Evolutionary conservation across 352 stramenopile genomes (phyloP).

Genomic region (Phytophthora colocasiae): DNA sequence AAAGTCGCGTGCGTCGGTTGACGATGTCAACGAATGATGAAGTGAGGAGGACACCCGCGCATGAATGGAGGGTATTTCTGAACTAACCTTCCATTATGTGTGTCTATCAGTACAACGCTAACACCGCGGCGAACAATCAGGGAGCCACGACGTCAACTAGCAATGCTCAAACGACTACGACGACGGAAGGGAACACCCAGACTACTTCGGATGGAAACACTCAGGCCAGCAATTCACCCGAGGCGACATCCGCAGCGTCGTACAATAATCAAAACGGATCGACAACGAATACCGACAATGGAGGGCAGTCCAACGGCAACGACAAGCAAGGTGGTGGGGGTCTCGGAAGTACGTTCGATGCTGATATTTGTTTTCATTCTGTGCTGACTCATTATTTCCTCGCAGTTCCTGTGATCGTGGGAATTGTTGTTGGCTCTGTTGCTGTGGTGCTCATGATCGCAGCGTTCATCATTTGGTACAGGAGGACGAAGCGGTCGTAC

Average conservation of each 20-base stretch:
- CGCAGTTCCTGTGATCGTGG: constrained; percentile 40
- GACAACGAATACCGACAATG: constrained; percentile 19
- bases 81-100: constrained; percentile 14
- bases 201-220: constrained; percentile 24
- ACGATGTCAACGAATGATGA: constrained; percentile 25
- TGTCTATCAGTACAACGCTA: constrained; percentile 8
- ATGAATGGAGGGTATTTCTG: not conserved
- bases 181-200: constrained; percentile 22
- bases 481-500: constrained; percentile 32
- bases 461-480: constrained; percentile 55
- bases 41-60: constrained; percentile 21
- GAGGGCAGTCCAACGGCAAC: constrained; percentile 21
- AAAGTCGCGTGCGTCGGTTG: not conserved
- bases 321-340: constrained; percentile 20
- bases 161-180: constrained; percentile 30
- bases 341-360: constrained; percentile 24
- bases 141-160: constrained; percentile 23
- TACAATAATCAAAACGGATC: constrained; percentile 18
- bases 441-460: constrained; percentile 47
- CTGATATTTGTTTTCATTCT: not conserved
- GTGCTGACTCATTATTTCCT: constrained; percentile 8
- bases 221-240: constrained; percentile 19
- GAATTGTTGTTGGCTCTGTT: constrained; percentile 44
- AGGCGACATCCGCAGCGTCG: constrained; percentile 23
- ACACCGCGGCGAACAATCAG: constrained; percentile 11